Base-by-base conservation (phyloP, 495 filamentous ascomycete genomes). In the Penicillium bovifimosum region DNA sequence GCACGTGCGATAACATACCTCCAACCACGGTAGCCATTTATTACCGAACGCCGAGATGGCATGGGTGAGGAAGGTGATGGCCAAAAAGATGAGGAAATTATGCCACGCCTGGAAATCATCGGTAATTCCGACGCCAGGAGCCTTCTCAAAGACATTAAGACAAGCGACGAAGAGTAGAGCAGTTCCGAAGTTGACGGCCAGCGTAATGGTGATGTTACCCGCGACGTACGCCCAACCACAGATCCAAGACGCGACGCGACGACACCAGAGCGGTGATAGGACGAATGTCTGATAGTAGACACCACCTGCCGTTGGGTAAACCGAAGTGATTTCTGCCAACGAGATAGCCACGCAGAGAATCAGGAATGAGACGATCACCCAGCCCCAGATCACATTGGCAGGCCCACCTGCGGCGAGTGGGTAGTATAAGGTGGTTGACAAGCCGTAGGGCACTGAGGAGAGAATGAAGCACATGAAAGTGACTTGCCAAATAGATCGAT, bases 241-340 rank as follows among this genome's bases (percentile, higher is more conserved):
- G 16, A 81, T 78, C 76, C 80, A 88, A 13, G 76, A 80, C 7
- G 86, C 69, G 24, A 82, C 61, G 4, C 78, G 78, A 18, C 76
- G 79, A 71, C 78, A 86, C 50, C 66, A 68, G 47, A 69, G 68
- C 55, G 66, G 63, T 1, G 66, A 63, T 9, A 76, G 69, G 43
- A 84, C 81, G 7, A 84, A 83, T 0, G 81, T 84, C 82, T 84
- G 86, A 61, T 86, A 82, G 52, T 87, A 87, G 61, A 85, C 82
- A 13, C 82, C 82, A 20, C 76, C 75, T 34, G 76, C 68, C 2
- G 82, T 87, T 9, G 85, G 85, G 56, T 82, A 87, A 7, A 83
- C 85, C 7, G 79, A 80, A n/a, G 85, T 70, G 59, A 87, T 86
- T 60, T 88, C 85, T 6, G 85, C 83, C 26, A 88, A 65, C 2